Evolutionary conservation across 2,329 filamentous ascomycete genomes (phyloP).

Genomic region (Claviceps sp.): DNA sequence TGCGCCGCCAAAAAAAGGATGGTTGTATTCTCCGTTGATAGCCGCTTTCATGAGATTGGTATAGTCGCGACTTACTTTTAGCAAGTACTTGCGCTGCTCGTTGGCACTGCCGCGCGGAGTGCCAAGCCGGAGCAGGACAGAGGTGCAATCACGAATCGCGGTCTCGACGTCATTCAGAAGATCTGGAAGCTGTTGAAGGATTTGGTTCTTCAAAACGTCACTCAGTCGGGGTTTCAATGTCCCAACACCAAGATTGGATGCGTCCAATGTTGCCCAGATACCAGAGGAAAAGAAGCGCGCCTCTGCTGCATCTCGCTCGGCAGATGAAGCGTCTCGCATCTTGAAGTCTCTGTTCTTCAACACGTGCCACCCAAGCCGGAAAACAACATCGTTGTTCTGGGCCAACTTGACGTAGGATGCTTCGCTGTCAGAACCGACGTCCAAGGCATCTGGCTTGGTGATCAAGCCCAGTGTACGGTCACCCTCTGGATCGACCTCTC

Average conservation of each 20-base stretch:
- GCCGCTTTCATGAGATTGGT: conserved; percentile 30
- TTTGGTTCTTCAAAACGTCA: conserved; percentile 33
- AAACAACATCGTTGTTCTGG: conserved; percentile 30
- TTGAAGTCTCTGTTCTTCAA: conserved; percentile 29
- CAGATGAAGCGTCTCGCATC: conserved; percentile 14
- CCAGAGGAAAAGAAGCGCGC: conserved; percentile 28
- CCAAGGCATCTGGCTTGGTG: conserved; percentile 37
- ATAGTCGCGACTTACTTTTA: conserved; percentile 30
- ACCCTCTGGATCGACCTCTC: conserved; percentile 9
- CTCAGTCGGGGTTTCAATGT: conserved; percentile 35
- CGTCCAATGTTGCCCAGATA: conserved; percentile 23
- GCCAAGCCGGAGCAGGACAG: conserved; percentile 12
- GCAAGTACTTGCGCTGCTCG: conserved; percentile 36
- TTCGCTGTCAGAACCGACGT: conserved; percentile 25
- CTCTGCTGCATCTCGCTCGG: conserved; percentile 27
- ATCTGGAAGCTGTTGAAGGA: conserved; percentile 30
- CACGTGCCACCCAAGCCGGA: conserved; percentile 40
- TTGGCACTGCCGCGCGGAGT: conserved; percentile 25
- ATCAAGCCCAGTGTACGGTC: conserved; percentile 40
- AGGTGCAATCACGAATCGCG: no score
- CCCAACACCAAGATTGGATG: conserved; percentile 30
- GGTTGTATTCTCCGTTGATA: conserved; percentile 36
- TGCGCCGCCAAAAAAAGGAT: conserved; percentile 32
- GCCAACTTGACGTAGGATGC: conserved; percentile 26
- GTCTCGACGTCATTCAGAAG: conserved; percentile 29